Percentiles rank a stretch among this genome's conserved stretches.
These are phyloP conservation scores for Keithomyces neogunnii DNA, from an alignment of 2,329 filamentous ascomycete genomes.

Conservation along the genomic window DNA sequence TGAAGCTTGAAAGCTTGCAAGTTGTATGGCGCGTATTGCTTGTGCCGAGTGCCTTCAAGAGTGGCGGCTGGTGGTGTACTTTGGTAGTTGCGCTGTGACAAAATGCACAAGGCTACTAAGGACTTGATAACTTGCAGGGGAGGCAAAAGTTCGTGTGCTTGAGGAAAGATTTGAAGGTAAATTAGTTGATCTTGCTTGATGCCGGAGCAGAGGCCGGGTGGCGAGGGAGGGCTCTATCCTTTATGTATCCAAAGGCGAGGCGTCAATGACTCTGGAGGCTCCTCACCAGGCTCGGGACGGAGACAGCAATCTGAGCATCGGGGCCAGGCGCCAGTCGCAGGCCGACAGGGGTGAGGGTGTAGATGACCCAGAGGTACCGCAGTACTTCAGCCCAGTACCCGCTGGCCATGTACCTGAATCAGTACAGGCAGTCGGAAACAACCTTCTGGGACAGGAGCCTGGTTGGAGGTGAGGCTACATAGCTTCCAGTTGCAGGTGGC, in stretches of 20 bases:
- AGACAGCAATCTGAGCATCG: constrained; percentile 21
- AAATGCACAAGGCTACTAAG: too few relatives aligned
- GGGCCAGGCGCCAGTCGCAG: constrained; percentile 2
- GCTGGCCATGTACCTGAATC: constrained; percentile 8
- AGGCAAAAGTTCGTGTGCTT: too few relatives aligned
- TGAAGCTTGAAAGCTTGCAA: neutral
- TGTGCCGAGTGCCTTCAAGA: too few relatives aligned
- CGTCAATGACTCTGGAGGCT: neutral
- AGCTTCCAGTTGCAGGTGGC: neutral
- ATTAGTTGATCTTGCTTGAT: neutral
- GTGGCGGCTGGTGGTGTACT: too few relatives aligned
- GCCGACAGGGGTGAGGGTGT: neutral
- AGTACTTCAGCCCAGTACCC: constrained; percentile 6
- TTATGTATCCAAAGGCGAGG: constrained; percentile 20
- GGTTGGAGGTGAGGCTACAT: neutral
- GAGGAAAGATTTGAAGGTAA: neutral
- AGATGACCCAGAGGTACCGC: neutral
- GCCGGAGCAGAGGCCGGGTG: neutral
- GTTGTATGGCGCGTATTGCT: neutral
- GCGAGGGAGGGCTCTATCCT: constrained; percentile 19
- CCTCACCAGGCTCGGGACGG: constrained; percentile 1
- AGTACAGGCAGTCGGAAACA: constrained; percentile 1
- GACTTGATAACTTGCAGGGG: too few relatives aligned
- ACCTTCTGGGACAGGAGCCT: neutral
- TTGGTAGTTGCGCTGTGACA: too few relatives aligned